phyloP scores from a whole-genome alignment of 1,284 basidiomycete genomes.

The Trichosporon asahii region DNA sequence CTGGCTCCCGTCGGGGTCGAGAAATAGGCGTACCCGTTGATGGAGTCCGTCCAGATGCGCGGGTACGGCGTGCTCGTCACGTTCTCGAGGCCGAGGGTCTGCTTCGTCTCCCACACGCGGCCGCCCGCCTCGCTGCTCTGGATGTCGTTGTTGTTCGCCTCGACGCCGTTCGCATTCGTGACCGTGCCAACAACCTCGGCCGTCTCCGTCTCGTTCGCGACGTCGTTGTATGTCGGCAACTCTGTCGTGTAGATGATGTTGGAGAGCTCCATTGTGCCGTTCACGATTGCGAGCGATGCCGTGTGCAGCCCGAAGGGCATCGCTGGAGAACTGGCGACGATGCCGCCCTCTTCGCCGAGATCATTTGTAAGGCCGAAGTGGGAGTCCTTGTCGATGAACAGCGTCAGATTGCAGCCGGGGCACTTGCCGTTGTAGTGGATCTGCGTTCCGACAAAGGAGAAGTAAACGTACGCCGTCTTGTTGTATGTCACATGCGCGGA shows the following conservation, averaged over 20 bases:
- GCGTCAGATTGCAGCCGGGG: not conserved
- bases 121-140: not conserved
- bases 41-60: not conserved
- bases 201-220: not conserved
- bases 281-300: not conserved
- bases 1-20: not conserved
- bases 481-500: not conserved
- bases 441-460: not conserved
- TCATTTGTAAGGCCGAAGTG: not conserved
- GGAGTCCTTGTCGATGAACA: not conserved
- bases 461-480: not conserved
- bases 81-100: not conserved
- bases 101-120: not conserved
- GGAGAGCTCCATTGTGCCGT: not conserved
- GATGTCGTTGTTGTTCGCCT: not conserved
- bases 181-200: not conserved
- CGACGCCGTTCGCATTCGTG: not conserved
- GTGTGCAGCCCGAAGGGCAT: not conserved
- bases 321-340: not conserved
- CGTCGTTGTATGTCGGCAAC: not conserved
- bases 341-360: not conserved
- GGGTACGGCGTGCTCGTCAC: not conserved
- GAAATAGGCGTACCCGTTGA: not conserved
- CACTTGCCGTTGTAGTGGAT: not conserved
- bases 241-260: not conserved